Evolutionary conservation across 2,329 filamentous ascomycete genomes (phyloP), one percentile per base, ranked within the genome.

Genomic region (Plectosphaerella cucumerina): DNA sequence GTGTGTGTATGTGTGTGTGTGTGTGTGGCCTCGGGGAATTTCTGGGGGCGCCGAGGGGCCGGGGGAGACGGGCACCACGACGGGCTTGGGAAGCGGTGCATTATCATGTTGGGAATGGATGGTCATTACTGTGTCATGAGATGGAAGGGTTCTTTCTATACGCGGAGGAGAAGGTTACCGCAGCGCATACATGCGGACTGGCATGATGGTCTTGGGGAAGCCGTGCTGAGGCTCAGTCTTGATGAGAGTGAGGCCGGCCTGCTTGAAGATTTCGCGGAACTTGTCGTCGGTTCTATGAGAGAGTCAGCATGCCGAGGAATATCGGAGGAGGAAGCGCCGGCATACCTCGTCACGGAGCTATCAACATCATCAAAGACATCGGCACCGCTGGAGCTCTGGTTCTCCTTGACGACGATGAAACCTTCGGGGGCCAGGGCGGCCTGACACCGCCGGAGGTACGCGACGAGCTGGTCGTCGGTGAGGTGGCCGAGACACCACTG

Each of bases 401-500:
- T 97, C 73, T 97, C 92, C 72, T 73, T 72, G 15, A 73, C 42
- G 1, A 73, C 61, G 3, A 73, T 67, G 6, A 70, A 10, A 0
- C 62, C 65, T n/a, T 58, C 60, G 2, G 62, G 61, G 1, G 52
- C 52, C 3, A 74, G 47, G 0, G 54, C 73, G 0, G 66, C 59
- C 45, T 76, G 78, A 64, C 89, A 89, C 22, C 81, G 75, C 50
- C 70, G 59, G 15, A 97, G 68, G 61, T 86, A 96, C 2, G 71
- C 71, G 1, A 87, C 73, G 4, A 97, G 65, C 65, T 95, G 84
- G 8, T 68, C 69, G 63, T 96, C 90, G 0, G 81, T 90, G 50
- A 96, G 72, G 66, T 97, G 87, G 21, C 89, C 87, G 8, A 93
- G 69, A 67, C 91, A 97, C 91, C 92, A 96, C 68, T 97, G 92